Base-by-base conservation (phyloP, 305 asterid genomes). In the Rubia tinctorum region DNA sequence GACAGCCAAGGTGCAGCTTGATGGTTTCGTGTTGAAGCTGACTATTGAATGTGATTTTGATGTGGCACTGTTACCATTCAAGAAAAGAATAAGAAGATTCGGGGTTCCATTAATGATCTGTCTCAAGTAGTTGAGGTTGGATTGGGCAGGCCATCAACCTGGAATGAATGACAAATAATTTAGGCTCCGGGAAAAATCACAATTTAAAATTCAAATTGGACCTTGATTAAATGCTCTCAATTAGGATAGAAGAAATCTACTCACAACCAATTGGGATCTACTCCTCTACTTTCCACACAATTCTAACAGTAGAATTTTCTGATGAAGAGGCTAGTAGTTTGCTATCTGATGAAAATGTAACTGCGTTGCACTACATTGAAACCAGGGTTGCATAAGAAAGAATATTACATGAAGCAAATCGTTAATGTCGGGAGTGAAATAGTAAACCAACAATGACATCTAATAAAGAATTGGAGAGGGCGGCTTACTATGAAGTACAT, bases 281-380 rank as follows among this genome's bases (percentile, higher is more conserved):
- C 39, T 34, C 39, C 39, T 27, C 30, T 27, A 27, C 39, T 34
- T 34, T 69, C 88, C 99, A 97, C 97, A 94, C 68, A 91, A 78
- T 22, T 97, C 99, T n/a, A 94, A 34, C 81, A 1, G 92, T 91
- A 0, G 93, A 73, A 66, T 94, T 97, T 81, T 94, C 97, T 39
- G 97, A 88, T 68, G 90, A 84, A 13, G 99, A 94, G 49, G 97
- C 97, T 94, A 91, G 73, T 72, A 90, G 59, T 75, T 77, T 90
- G 55, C 82, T 74, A 75, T 79, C 80, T 68, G 75, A 69, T 6
- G 96, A 87, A 85, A 94, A 94, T 30, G 91, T 77, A 71, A 94
- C 95, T 10, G 92, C 90, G 64, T 89, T 91, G 75, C 96, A 91
- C 78, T 85, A 80, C 85, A 80, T 45, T 42, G 61, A 43, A 34